These are phyloP conservation scores for button mushroom (Agaricus bisporus) DNA, from an alignment of 768 basidiomycete genomes.

Conservation along the genomic window DNA sequence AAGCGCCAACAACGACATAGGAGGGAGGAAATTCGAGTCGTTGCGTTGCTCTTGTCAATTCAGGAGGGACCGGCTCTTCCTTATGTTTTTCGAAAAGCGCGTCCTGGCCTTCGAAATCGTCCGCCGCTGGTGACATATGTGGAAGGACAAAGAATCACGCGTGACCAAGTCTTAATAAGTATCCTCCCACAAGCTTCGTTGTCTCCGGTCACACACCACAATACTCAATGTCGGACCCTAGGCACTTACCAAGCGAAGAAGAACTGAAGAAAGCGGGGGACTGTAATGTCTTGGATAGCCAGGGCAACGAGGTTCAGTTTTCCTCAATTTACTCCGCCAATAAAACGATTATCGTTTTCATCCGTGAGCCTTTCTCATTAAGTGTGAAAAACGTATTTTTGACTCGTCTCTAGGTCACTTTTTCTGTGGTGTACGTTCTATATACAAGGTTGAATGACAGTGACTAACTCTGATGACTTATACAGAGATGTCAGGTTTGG, in stretches of 20 bases:
- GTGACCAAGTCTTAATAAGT: neutral
- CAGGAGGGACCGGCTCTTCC: conserved; percentile 26
- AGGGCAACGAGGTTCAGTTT: conserved; percentile 44
- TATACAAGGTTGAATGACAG: neutral
- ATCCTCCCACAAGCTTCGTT: neutral
- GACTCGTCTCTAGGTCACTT: conserved; percentile 44
- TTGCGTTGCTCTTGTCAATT: conserved; percentile 45
- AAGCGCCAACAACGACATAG: conserved; percentile 81
- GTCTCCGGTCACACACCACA: neutral
- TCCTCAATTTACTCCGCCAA: conserved; percentile 42
- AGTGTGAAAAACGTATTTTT: neutral
- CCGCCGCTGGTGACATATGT: neutral
- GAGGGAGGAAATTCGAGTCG: conserved; percentile 75
- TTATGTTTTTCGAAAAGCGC: conserved; percentile 21
- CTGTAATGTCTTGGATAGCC: conserved; percentile 35
- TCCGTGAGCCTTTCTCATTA: conserved; percentile 32
- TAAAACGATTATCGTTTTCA: conserved; percentile 58
- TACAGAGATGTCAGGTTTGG: conserved; percentile 37
- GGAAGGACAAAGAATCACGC: neutral
- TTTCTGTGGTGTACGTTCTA: conserved; percentile 50
- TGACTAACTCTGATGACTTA: neutral
- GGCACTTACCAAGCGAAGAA: conserved; percentile 26
- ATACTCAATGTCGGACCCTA: conserved; percentile 11
- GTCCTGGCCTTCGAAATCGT: conserved; percentile 25
- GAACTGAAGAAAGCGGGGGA: conserved; percentile 30